phyloP scores from a whole-genome alignment of 2,329 filamentous ascomycete genomes.

The Clonostachys rosea region DNA sequence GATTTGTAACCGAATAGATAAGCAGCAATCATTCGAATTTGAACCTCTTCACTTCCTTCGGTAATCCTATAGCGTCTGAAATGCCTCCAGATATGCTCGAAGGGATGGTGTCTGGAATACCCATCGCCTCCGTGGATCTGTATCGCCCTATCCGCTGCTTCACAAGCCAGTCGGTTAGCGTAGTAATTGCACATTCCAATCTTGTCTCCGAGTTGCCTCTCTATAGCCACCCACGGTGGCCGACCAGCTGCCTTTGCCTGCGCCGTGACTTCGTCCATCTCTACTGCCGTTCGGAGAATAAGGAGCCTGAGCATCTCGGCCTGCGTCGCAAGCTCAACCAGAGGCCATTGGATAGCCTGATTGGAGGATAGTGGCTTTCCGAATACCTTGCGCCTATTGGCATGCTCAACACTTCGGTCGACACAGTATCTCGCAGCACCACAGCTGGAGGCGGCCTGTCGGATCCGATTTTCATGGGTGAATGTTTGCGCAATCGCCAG shows the following conservation, averaged over 20 bases:
- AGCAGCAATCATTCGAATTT: slow-evolving; percentile 8
- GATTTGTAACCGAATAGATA: slow-evolving; percentile 8
- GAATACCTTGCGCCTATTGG: slow-evolving; percentile 6
- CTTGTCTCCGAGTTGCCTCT: slow-evolving; percentile 9
- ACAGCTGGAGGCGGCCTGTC: slow-evolving; percentile 8
- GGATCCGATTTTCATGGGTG: slow-evolving; percentile 9
- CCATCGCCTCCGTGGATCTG: slow-evolving; percentile 10
- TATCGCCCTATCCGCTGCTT: slow-evolving; percentile 9
- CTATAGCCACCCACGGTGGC: slow-evolving; percentile 8
- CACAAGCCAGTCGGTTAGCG: slow-evolving; percentile 6
- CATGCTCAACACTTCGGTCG: slow-evolving; percentile 5
- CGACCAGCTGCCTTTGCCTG: neutral
- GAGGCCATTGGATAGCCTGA: slow-evolving; percentile 10
- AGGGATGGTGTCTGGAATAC: slow-evolving; percentile 8
- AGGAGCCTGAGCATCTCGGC: slow-evolving; percentile 8
- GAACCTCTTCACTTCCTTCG: slow-evolving; percentile 9
- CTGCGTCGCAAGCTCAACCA: slow-evolving; percentile 9
- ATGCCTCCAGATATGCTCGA: slow-evolving; percentile 10
- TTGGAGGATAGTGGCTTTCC: slow-evolving; percentile 7
- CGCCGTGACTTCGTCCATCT: slow-evolving; percentile 6
- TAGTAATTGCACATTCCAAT: slow-evolving; percentile 12
- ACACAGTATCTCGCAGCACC: slow-evolving; percentile 8
- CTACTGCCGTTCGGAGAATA: slow-evolving; percentile 6
- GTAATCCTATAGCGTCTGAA: slow-evolving; percentile 9
- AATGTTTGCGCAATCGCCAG: slow-evolving; percentile 10